Conservation (phyloP, 176 grass and related monocot genomes). For the Oryza nivara region DNA sequence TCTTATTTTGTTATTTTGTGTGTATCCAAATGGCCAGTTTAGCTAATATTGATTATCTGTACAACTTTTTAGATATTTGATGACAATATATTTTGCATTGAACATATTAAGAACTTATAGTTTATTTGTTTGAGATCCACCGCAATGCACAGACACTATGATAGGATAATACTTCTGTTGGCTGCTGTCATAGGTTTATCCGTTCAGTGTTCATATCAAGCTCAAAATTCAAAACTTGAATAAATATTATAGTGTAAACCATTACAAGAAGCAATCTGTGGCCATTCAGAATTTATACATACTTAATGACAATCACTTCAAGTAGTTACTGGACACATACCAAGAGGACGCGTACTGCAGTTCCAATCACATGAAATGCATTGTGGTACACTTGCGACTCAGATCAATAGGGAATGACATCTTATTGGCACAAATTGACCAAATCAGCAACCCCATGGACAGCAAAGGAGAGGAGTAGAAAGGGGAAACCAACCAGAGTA, state of each 20-base stretch:
- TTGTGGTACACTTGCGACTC: no score
- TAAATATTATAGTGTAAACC: background rate
- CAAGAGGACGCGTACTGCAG: no score
- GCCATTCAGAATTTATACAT: background rate
- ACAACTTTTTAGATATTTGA: background rate
- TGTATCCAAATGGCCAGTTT: background rate
- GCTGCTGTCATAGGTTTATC: slow-evolving; percentile 8
- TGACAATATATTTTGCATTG: background rate
- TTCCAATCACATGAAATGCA: no score
- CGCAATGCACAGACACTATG: background rate
- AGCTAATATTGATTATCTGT: background rate
- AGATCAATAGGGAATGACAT: no score
- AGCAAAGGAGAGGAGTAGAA: no score
- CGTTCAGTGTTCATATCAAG: background rate
- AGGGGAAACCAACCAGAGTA: no score
- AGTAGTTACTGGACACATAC: no score
- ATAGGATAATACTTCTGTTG: slow-evolving; percentile 19
- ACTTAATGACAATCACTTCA: slow-evolving; percentile 29
- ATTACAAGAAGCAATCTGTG: slow-evolving; percentile 25
- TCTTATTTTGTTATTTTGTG: background rate
- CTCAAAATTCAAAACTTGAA: background rate
- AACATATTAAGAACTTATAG: no score
- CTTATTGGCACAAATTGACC: no score
- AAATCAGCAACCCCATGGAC: no score
- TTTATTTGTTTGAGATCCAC: no score